These are phyloP conservation scores for Eragrostis tef DNA, from an alignment of 202 grass and related monocot genomes.

Conservation along the genomic window DNA sequence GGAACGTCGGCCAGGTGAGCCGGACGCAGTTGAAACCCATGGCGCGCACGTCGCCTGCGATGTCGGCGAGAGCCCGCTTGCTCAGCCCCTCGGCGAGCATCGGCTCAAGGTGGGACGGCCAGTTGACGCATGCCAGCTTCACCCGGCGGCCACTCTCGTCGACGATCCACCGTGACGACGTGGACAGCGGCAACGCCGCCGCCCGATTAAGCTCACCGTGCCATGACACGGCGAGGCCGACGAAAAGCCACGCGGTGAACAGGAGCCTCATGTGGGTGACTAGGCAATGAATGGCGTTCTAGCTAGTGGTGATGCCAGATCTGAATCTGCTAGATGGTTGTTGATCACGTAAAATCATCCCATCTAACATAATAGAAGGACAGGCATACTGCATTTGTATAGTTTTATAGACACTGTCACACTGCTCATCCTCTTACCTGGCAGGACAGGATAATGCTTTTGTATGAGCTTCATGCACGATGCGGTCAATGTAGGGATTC, in stretches of 20 bases:
- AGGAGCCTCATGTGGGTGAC: neutral
- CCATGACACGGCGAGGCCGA: neutral
- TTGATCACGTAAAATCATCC: too few species aligned
- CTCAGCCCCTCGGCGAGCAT: conserved; percentile 84
- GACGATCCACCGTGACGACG: conserved; percentile 78
- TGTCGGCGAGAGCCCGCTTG: conserved; percentile 62
- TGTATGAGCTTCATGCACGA: too few species aligned
- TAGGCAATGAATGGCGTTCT: too few species aligned
- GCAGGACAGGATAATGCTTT: too few species aligned
- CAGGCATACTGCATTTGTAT: too few species aligned
- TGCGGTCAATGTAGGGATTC: too few species aligned
- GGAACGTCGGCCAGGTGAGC: conserved; percentile 80
- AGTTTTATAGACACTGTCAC: too few species aligned
- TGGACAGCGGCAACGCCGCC: conserved; percentile 50
- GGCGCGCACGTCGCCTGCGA: conserved; percentile 54
- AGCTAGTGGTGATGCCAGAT: too few species aligned
- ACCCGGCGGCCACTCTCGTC: conserved; percentile 62
- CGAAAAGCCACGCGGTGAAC: conserved; percentile 31
- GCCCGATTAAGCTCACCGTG: neutral
- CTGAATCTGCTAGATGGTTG: too few species aligned
- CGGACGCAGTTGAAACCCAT: conserved; percentile 95
- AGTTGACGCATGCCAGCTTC: conserved; percentile 95
- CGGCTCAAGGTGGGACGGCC: conserved; percentile 82
- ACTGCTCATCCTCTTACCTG: too few species aligned
- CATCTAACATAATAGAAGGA: too few species aligned